Percentiles rank a stretch among this genome's conserved stretches.
Conservation (phyloP, 257 asterid genomes). For the Coffea eugenioides region DNA sequence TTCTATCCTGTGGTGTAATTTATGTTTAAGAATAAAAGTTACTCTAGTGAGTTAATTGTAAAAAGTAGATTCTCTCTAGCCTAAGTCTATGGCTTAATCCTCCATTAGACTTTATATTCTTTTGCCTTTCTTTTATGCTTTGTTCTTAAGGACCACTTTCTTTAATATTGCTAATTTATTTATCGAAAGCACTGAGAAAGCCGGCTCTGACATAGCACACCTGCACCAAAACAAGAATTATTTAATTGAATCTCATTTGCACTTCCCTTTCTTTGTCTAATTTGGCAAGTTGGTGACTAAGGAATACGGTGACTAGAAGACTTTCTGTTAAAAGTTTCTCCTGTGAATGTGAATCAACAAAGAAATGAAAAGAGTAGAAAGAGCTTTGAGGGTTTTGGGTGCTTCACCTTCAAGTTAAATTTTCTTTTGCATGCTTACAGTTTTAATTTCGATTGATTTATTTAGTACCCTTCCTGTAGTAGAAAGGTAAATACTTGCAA, state of each 20-base stretch:
- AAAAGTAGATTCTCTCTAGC: constrained; percentile 41
- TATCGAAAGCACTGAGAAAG: constrained; percentile 1
- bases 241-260: constrained; percentile 9
- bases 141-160: constrained; percentile 29
- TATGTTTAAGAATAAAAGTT: constrained; percentile 26
- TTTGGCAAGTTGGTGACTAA: constrained; percentile 24
- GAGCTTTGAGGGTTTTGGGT: not conserved
- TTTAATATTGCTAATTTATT: constrained; percentile 2
- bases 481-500: constrained; percentile 1
- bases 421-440: not conserved
- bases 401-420: constrained; percentile 9
- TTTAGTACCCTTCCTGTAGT: not conserved
- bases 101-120: constrained; percentile 20
- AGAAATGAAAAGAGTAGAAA: not conserved
- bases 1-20: constrained; percentile 23
- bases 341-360: constrained; percentile 10
- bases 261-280: constrained; percentile 11
- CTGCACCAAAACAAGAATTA: constrained; percentile 14
- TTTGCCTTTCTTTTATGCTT: constrained; percentile 23
- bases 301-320: constrained; percentile 13
- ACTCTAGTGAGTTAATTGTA: constrained; percentile 20
- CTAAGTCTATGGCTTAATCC: constrained; percentile 22
- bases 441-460: not conserved
- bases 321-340: not conserved
- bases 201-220: not conserved